Evolutionary conservation across 2,329 filamentous ascomycete genomes (phyloP).

Genomic region (Aspergillus awamori): DNA sequence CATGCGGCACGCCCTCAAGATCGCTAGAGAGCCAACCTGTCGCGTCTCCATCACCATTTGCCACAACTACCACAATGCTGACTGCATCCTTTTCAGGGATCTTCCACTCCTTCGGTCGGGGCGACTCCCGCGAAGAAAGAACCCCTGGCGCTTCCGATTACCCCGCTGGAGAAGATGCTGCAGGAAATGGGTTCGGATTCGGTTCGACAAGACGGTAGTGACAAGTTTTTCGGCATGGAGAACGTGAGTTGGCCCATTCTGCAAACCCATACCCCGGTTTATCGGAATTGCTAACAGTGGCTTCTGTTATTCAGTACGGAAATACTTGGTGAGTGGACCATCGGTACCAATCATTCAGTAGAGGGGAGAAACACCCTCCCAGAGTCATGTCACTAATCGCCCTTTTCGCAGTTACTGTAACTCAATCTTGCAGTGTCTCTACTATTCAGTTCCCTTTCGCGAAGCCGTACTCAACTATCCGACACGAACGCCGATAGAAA

Average conservation of each 20-base stretch:
- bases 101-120: constrained; percentile 50
- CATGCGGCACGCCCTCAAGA: background rate
- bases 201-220: constrained; percentile 82
- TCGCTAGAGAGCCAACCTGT: background rate
- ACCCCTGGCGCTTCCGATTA: constrained; percentile 57
- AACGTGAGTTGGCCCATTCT: constrained; percentile 68
- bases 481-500: constrained; percentile 68
- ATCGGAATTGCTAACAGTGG: constrained; percentile 21
- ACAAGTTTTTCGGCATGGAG: constrained; percentile 98
- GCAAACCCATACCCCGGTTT: background rate
- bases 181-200: constrained; percentile 80
- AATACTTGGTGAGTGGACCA: constrained; percentile 81
- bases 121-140: constrained; percentile 61
- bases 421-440: constrained; percentile 95
- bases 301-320: constrained; percentile 68
- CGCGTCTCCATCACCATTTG: background rate
- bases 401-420: constrained; percentile 79
- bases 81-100: constrained; percentile 42
- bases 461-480: constrained; percentile 94
- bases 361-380: background rate
- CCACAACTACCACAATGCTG: constrained; percentile 17
- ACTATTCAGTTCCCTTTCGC: constrained; percentile 92
- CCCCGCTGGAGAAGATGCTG: constrained; percentile 73
- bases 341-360: background rate
- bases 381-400: constrained; percentile 10